A percentile compares a stretch with the other conserved stretches of the same genome.
phyloP scores from a whole-genome alignment of 495 filamentous ascomycete genomes.

The Symbiotaphrina buchneri region DNA sequence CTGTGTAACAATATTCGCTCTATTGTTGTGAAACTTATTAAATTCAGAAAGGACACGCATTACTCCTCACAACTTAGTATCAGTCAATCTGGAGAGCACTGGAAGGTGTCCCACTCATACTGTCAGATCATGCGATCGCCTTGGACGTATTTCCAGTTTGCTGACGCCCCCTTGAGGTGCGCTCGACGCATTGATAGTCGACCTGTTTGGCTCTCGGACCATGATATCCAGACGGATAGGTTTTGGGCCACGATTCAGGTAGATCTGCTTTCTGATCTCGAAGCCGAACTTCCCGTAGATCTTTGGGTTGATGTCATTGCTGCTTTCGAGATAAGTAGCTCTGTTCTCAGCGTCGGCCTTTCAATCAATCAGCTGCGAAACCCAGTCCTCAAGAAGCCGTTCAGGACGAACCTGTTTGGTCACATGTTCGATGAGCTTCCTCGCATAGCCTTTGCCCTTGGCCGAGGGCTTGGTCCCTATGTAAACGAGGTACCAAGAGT shows the following conservation, averaged over 20 bases:
- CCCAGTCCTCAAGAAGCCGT: not conserved
- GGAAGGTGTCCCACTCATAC: too few relatives aligned
- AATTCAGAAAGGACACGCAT: too few relatives aligned
- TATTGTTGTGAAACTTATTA: too few relatives aligned
- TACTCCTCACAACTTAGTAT: too few relatives aligned
- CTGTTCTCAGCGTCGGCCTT: slow-evolving; percentile 41
- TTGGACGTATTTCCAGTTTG: too few relatives aligned
- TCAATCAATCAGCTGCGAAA: not conserved
- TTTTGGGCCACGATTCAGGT: slow-evolving; percentile 29
- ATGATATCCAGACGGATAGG: slow-evolving; percentile 54
- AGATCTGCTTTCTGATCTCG: slow-evolving; percentile 29
- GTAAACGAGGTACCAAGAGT: slow-evolving; percentile 57
- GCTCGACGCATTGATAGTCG: too few relatives aligned
- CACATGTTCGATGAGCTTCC: slow-evolving; percentile 41
- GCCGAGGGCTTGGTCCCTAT: slow-evolving; percentile 44
- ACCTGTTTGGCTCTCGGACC: slow-evolving; percentile 56
- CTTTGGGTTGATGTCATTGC: slow-evolving; percentile 34
- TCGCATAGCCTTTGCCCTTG: slow-evolving; percentile 45
- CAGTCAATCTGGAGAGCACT: too few relatives aligned
- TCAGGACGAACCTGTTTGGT: slow-evolving; percentile 28
- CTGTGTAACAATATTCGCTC: too few relatives aligned
- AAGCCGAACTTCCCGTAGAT: slow-evolving; percentile 58
- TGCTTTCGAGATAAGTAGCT: slow-evolving; percentile 55
- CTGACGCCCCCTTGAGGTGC: too few relatives aligned
- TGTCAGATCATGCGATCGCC: too few relatives aligned